Conservation (phyloP, 108 stramenopile species). For the Conticribra weissflogii region DNA sequence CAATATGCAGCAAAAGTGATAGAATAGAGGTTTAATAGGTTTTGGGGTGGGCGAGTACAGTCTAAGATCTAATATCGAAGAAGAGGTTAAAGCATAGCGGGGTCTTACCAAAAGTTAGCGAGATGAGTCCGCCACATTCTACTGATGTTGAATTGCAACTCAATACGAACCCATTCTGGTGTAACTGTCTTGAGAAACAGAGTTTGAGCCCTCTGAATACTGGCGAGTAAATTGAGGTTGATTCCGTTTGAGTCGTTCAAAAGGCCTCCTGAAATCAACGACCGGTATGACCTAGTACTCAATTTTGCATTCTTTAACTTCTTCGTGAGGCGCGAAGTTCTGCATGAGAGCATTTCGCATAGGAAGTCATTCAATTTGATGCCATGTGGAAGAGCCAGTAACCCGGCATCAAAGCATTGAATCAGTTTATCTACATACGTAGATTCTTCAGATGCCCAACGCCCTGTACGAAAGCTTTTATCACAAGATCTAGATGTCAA, state of each 20-base stretch:
- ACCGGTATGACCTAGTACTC: slow-evolving; percentile 61
- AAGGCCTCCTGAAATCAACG: slow-evolving; percentile 7
- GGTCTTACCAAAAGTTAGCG: slow-evolving; percentile 59
- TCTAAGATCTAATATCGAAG: no score
- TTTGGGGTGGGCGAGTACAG: no score
- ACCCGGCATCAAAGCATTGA: slow-evolving; percentile 66
- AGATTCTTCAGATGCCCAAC: slow-evolving; percentile 79
- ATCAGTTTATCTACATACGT: slow-evolving; percentile 67
- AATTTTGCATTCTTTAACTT: slow-evolving; percentile 86
- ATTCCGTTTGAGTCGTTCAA: no score
- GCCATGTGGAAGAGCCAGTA: slow-evolving; percentile 73
- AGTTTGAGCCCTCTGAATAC: slow-evolving; percentile 61
- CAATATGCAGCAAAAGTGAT: no score
- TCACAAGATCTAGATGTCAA: slow-evolving; percentile 22
- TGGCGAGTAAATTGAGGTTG: no score
- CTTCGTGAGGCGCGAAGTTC: slow-evolving; percentile 78
- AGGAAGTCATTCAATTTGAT: slow-evolving; percentile 83
- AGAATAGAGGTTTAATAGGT: no score
- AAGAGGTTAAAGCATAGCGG: neutral
- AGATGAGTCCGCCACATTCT: slow-evolving; percentile 81
- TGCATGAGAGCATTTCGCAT: slow-evolving; percentile 74
- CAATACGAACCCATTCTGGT: slow-evolving; percentile 61
- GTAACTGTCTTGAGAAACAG: slow-evolving; percentile 68
- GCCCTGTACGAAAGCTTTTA: slow-evolving; percentile 66
- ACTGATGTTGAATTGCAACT: slow-evolving; percentile 65